These are phyloP conservation scores for Colletotrichum brevisporum DNA, from an alignment of 2,329 filamentous ascomycete species.

Conservation along the genomic window DNA sequence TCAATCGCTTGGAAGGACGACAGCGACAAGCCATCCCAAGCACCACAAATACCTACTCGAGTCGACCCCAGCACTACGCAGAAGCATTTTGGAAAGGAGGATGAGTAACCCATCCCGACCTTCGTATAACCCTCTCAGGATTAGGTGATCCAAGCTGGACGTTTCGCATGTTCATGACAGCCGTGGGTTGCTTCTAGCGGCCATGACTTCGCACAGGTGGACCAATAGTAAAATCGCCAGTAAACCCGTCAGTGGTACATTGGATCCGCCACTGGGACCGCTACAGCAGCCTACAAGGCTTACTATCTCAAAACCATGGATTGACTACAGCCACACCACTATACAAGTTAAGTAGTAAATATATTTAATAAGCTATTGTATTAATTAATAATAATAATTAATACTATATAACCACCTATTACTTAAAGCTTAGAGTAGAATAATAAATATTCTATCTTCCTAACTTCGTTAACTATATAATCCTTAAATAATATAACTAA, in stretches of 20 bases:
- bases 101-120: neutral
- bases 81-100: neutral
- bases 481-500: too few relatives aligned
- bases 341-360: too few relatives aligned
- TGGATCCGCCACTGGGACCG: neutral
- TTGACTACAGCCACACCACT: too few relatives aligned
- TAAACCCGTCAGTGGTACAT: slow-evolving; percentile 10
- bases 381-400: too few relatives aligned
- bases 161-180: slow-evolving; percentile 2
- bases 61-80: neutral
- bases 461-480: too few relatives aligned
- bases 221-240: slow-evolving; percentile 27
- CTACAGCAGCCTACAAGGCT: too few relatives aligned
- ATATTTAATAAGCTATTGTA: too few relatives aligned
- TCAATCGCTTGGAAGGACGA: neutral
- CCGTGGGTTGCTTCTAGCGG: slow-evolving; percentile 11
- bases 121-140: slow-evolving; percentile 3
- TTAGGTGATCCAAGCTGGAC: slow-evolving; percentile 4
- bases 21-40: neutral
- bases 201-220: slow-evolving; percentile 23
- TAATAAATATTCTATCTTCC: too few relatives aligned
- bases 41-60: too few relatives aligned
- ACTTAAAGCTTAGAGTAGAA: too few relatives aligned
- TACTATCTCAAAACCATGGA: too few relatives aligned
- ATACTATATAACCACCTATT: too few relatives aligned